Percentiles rank a stretch among this genome's conserved stretches.
Evolutionary conservation across 306 rosid species (phyloP).

Genomic region (Ziziphus jujuba): DNA sequence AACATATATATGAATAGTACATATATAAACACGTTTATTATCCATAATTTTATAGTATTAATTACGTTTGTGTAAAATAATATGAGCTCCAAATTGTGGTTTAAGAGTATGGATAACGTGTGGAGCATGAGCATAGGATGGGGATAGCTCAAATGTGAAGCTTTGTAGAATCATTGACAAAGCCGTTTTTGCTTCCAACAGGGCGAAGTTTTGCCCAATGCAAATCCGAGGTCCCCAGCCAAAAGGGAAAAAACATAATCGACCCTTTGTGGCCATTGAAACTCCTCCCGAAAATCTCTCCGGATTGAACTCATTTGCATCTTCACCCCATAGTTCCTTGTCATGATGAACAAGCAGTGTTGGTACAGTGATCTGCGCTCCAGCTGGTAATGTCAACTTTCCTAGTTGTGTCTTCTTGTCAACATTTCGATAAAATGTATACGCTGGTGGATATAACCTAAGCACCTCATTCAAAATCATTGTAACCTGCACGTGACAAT

Average conservation of each 20-base stretch:
- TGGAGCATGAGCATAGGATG: constrained; percentile 38
- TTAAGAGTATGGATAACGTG: not conserved
- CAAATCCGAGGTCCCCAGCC: constrained; percentile 67
- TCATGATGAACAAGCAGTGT: constrained; percentile 38
- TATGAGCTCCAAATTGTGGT: constrained; percentile 38
- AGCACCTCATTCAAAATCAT: constrained; percentile 57
- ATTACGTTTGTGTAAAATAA: constrained; percentile 27
- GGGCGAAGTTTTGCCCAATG: constrained; percentile 53
- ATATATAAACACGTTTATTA: too few relatives aligned
- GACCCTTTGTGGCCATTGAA: constrained; percentile 46
- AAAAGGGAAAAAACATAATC: constrained; percentile 46
- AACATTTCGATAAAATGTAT: not conserved
- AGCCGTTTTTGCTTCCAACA: constrained; percentile 41
- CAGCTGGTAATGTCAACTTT: constrained; percentile 38
- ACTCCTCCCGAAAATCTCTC: constrained; percentile 57
- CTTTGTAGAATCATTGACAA: constrained; percentile 40
- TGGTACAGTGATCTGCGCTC: constrained; percentile 35
- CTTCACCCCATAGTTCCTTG: constrained; percentile 53
- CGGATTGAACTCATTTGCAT: constrained; percentile 56
- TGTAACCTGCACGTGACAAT: too few relatives aligned
- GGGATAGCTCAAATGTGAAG: constrained; percentile 48
- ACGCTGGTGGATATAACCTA: constrained; percentile 45
- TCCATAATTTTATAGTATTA: too few relatives aligned
- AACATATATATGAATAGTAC: too few relatives aligned
- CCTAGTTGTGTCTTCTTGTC: constrained; percentile 36